A percentile compares a stretch with the other conserved stretches of the same genome.
Evolutionary conservation across 1,284 basidiomycete species (phyloP).

Genomic region (Leccinum subrobustum): DNA sequence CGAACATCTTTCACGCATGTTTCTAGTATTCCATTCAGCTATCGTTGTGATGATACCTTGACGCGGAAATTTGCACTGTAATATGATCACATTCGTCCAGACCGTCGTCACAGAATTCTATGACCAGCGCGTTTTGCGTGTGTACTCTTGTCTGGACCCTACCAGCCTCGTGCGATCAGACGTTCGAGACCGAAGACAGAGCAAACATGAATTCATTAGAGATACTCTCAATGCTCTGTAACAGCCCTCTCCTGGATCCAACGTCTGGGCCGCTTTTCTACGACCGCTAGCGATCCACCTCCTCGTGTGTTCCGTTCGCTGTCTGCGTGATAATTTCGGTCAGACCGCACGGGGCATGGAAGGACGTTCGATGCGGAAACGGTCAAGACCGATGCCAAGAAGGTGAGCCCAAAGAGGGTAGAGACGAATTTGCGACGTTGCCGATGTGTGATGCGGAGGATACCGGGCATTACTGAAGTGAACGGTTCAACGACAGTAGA

Average conservation of each 20-base stretch:
- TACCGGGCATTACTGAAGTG: conserved; percentile 47
- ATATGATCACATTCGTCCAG: conserved; percentile 24
- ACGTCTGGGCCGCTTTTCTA: conserved; percentile 64
- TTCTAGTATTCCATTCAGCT: conserved; percentile 5
- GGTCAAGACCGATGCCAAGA: conserved; percentile 71
- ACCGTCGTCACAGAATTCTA: not conserved
- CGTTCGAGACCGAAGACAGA: not conserved
- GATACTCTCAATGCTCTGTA: conserved; percentile 19
- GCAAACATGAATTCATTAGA: conserved; percentile 8
- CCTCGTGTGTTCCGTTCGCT: conserved; percentile 30
- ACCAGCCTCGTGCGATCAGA: not conserved
- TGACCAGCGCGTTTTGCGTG: not conserved
- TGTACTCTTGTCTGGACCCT: not conserved
- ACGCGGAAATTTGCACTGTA: conserved; percentile 35
- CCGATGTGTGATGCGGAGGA: conserved; percentile 55
- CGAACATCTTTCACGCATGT: conserved; percentile 16
- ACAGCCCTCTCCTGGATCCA: conserved; percentile 74
- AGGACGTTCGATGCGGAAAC: conserved; percentile 78
- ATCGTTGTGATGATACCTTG: conserved; percentile 23
- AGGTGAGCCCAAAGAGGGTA: conserved; percentile 75
- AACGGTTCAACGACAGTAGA: no score
- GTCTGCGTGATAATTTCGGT: conserved; percentile 53
- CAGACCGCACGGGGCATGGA: conserved; percentile 68
- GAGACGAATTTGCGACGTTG: conserved; percentile 73
- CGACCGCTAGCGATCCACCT: conserved; percentile 40